Base-by-base conservation (phyloP, 1,284 basidiomycete genomes). In the Heterobasidion parviporum region DNA sequence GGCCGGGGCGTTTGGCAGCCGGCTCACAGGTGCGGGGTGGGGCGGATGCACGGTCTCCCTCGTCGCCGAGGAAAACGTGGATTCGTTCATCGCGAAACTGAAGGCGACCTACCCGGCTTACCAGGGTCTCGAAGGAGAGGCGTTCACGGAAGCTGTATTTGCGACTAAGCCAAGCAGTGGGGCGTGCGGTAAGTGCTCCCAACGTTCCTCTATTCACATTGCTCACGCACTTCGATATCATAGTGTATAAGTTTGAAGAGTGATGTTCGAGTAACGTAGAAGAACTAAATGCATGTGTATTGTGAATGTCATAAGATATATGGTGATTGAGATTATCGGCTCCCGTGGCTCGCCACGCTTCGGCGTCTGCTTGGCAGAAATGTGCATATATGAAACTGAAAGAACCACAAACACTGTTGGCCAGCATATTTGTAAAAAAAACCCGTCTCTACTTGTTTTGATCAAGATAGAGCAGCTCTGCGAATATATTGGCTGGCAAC, bases 1-100 rank as follows among this genome's bases (percentile, higher is more conserved):
- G 16, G 79, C 83, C 3, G 92, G 92, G 9, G 89, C 91, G 8
- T 80, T 85, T 57, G 92, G 92, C 1, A 86, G 83, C 62, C 78
- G 89, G 36, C 70, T 91, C 18, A 92, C 90, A 35, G 89, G 88
- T 82, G 92, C 92, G 0, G 92, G 92, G 2, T 96, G 92, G 92
- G 93, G 93, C 52, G 93, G 93, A 10, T 93, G 90, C 62, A 89
- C 88, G 0, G 87, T 95, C 20, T 91, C 89, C 15, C 78, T 95
- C 16, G 86, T 95, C 3, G 78, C 81, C 7, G 85, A 88, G 62
- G 70, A 74, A n/a, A 65, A 79, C 41, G 87, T 91, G 3, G 75
- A 80, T 0, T 60, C 65, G n/a, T 94, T 95, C 65, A 84, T 94
- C 51, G 66, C 72, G 58, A 74, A 75, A 58, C 72, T 94, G 41